Evolutionary conservation across 1,284 basidiomycete genomes (phyloP), one percentile per base, ranked within the genome.

Genomic region (Microbotryum lychnidis-dioicae): DNA sequence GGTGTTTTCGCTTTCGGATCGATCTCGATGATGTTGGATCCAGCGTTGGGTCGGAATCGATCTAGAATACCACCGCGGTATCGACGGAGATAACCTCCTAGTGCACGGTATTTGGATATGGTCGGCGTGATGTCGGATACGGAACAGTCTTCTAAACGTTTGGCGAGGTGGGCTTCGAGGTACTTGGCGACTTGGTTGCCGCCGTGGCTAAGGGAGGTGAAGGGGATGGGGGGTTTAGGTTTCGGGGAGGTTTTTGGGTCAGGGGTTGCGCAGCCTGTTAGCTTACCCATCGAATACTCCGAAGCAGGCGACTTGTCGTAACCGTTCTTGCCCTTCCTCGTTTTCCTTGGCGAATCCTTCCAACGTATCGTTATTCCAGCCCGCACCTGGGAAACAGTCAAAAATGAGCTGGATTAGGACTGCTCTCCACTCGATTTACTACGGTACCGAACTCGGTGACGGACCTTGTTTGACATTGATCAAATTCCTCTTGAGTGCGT

Each of bases 271-370:
- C 27, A 27, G 27, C 27, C 27, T 27, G 27, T 27, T 27, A 27
- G 27, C 81, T 61, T 70, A 88, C 88, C 91, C 91, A 63, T 93
- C 91, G 74, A 89, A 94, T 60, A 94, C 86, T 20, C 89, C 91
- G 49, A 91, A 84, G 69, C 87, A 90, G 4, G 88, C 80, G 6
- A 86, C 86, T 75, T 93, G 89, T n/a, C 82, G 49, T 48, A 47
- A 49, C 33, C 57, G 37, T 16, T 27, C 27, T 65, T 42, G 31
- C 9, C 42, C 37, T 20, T 47, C 44, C 29, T 76, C 6, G 85
- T 80, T 74, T 50, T 83, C 79, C n/a, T 80, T 81, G 6, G 83
- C 77, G 21, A 73, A 74, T 4, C 70, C 74, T 21, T 72, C 70
- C 37, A 65, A 62, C 5, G 54, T 44, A 33, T 67, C 56, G 12